Conservation (phyloP, 306 rosid species). For the Elaeagnus macrophylla region DNA sequence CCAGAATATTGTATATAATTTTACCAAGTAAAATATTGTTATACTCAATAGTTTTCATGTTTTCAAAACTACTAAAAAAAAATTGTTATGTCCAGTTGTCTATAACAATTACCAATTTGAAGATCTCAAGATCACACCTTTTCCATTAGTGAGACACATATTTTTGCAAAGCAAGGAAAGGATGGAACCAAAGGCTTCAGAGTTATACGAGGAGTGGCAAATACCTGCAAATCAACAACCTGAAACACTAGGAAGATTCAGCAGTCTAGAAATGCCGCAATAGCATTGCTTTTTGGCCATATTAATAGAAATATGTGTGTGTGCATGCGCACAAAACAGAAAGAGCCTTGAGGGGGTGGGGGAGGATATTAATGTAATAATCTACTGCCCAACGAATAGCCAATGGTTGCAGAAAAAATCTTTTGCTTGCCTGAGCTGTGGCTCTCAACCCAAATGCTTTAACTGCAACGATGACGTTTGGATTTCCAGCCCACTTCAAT, state of each 20-base stretch:
- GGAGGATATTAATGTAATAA: not conserved
- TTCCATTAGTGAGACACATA: constrained; percentile 83
- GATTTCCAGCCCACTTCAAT: constrained; percentile 92
- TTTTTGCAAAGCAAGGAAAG: constrained; percentile 82
- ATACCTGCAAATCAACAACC: constrained; percentile 91
- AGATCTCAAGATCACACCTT: constrained; percentile 45
- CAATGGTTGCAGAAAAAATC: not conserved
- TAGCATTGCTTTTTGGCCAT: not conserved
- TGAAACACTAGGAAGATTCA: constrained; percentile 29
- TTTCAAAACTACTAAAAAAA: too few relatives aligned
- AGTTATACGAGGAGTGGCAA: constrained; percentile 79
- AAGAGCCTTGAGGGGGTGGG: not conserved
- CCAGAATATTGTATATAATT: too few relatives aligned
- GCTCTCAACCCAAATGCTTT: constrained; percentile 88
- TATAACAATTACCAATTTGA: constrained; percentile 10
- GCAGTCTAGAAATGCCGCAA: constrained; percentile 6
- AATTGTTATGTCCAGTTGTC: too few relatives aligned
- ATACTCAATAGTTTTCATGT: constrained; percentile 3
- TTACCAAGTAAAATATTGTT: too few relatives aligned
- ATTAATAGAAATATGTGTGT: not conserved
- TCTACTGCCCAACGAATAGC: not conserved
- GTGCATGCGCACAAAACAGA: not conserved
- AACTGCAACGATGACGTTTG: constrained; percentile 55
- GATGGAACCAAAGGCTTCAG: constrained; percentile 80
- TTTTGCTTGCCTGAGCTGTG: constrained; percentile 59